Percentiles rank a stretch among this genome's conserved stretches.
These are phyloP conservation scores for Metarhizium brunneum DNA, from an alignment of 2,329 filamentous ascomycete genomes.

Conservation along the genomic window DNA sequence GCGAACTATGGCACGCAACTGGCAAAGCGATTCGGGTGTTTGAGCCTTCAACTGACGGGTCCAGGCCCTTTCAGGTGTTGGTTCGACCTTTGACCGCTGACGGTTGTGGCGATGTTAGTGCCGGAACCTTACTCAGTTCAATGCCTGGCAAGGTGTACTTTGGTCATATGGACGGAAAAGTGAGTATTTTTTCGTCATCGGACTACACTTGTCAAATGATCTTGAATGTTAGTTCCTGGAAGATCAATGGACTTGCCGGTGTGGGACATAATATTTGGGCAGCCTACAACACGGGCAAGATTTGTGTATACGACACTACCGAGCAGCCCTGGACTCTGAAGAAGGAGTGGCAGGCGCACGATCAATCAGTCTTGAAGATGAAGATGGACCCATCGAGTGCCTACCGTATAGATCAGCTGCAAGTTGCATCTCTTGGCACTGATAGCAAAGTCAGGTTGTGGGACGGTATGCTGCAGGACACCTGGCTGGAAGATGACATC, in stretches of 20 bases:
- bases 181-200: conserved; percentile 78
- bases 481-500: conserved; percentile 91
- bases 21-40: conserved; percentile 86
- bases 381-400: conserved; percentile 71
- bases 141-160: conserved; percentile 77
- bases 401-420: conserved; percentile 74
- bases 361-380: conserved; percentile 70
- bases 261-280: conserved; percentile 83
- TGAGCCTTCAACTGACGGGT: conserved; percentile 59
- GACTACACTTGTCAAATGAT: conserved; percentile 72
- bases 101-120: conserved; percentile 77
- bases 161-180: conserved; percentile 86
- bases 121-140: conserved; percentile 65
- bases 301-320: conserved; percentile 83
- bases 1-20: conserved; percentile 77
- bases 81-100: conserved; percentile 61
- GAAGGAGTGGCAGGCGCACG: conserved; percentile 93
- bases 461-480: conserved; percentile 89
- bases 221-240: conserved; percentile 84
- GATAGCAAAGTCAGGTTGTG: conserved; percentile 79
- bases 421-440: conserved; percentile 78
- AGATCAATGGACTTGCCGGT: conserved; percentile 79
- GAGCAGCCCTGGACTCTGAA: conserved; percentile 78
- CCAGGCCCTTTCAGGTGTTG: conserved; percentile 65
- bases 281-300: conserved; percentile 86